A percentile compares a stretch with the other conserved stretches of the same genome.
These are phyloP conservation scores for Candida labiduridarum DNA, from an alignment of 1,139 yeast species.

Conservation along the genomic window DNA sequence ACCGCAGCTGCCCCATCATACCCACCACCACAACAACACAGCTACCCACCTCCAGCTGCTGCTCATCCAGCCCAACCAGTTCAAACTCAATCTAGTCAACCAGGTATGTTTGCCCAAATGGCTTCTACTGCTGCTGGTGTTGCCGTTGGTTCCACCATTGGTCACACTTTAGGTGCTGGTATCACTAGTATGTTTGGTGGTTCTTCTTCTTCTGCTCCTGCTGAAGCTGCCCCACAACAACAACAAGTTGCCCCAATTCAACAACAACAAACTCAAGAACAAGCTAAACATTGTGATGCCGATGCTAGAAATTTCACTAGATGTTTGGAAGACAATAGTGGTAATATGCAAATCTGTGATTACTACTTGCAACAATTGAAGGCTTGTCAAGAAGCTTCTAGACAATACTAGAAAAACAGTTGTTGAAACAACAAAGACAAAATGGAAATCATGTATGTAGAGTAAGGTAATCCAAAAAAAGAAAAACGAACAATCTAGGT, in stretches of 20 bases:
- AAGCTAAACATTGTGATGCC: conserved; percentile 72
- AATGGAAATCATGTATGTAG: conserved; percentile 9
- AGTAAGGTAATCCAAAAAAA: background rate
- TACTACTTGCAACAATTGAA: conserved; percentile 95
- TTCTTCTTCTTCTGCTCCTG: conserved; percentile 58
- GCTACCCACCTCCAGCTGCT: conserved; percentile 27
- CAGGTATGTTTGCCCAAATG: conserved; percentile 96
- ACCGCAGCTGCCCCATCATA: conserved; percentile 66
- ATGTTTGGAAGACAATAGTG: conserved; percentile 90
- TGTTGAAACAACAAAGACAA: background rate
- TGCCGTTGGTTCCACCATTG: conserved; percentile 96
- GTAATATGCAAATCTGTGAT: conserved; percentile 96
- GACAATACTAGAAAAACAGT: conserved; percentile 55
- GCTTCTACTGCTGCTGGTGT: conserved; percentile 99
- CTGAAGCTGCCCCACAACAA: conserved; percentile 49
- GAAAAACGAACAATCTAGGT: conserved; percentile 1
- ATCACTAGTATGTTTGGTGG: conserved; percentile 88
- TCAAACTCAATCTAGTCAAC: conserved; percentile 52
- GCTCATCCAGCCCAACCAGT: conserved; percentile 39
- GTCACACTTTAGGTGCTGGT: conserved; percentile 97
- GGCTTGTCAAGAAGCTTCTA: conserved; percentile 95
- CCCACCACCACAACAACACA: conserved; percentile 13
- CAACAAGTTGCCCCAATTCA: conserved; percentile 35
- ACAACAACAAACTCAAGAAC: conserved; percentile 50
- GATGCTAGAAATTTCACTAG: conserved; percentile 95